Evolutionary conservation across 2,329 filamentous ascomycete species (phyloP).

Genomic region (Ophiostoma tasmaniense): DNA sequence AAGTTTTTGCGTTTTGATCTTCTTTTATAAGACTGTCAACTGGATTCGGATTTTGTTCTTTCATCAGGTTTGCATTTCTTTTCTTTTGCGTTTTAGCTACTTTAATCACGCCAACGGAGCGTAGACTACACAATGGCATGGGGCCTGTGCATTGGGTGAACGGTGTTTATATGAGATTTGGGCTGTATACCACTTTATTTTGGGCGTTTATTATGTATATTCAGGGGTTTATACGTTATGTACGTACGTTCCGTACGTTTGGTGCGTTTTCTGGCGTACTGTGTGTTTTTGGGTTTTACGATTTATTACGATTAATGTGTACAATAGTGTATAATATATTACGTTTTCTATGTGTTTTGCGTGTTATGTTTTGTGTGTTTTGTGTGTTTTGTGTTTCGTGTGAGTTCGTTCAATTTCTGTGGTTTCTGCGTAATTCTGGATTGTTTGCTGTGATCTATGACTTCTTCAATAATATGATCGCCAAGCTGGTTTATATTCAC

Average conservation of each 20-base stretch:
- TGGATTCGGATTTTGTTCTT: not conserved
- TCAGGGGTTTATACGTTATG: conserved; percentile 10
- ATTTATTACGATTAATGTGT: conserved; percentile 9
- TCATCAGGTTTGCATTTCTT: conserved; percentile 2
- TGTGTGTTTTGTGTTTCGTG: not conserved
- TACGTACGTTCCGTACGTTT: conserved; percentile 15
- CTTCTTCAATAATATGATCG: not conserved
- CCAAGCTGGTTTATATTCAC: not conserved
- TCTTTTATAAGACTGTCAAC: not conserved
- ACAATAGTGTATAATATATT: conserved; percentile 20
- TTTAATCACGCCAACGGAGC: conserved; percentile 18
- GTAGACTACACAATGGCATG: conserved; percentile 18
- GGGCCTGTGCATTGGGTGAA: conserved; percentile 18
- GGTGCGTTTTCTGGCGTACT: conserved; percentile 10
- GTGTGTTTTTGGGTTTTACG: conserved; percentile 16
- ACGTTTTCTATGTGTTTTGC: not conserved
- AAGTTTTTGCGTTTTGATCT: conserved; percentile 14
- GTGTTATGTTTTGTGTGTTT: conserved; percentile 6
- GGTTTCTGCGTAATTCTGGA: too few species aligned
- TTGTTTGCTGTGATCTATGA: not conserved
- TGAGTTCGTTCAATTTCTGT: too few species aligned
- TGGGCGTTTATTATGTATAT: conserved; percentile 13
- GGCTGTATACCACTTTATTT: conserved; percentile 16
- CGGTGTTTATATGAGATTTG: conserved; percentile 11
- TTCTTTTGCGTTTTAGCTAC: conserved; percentile 13